Evolutionary conservation across 805 yeast genomes (phyloP).

Genomic region (Yarrowia sp.): DNA sequence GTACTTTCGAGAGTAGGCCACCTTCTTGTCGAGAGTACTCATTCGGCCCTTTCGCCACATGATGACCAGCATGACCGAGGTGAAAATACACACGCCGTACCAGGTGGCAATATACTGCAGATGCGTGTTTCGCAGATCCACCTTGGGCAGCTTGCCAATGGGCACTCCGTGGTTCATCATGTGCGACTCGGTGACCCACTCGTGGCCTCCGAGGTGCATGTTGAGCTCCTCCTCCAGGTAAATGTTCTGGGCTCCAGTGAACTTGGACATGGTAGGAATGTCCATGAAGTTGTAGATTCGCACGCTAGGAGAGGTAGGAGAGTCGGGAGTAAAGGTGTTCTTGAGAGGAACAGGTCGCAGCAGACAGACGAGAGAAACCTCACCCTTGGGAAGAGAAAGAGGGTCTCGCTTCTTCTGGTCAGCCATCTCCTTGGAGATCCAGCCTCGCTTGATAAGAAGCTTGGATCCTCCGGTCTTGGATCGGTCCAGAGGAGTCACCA

Average conservation of each 20-base stretch:
- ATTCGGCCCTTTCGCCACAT: slow-evolving; percentile 47
- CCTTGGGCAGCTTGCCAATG: slow-evolving; percentile 74
- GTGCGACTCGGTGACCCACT: slow-evolving; percentile 46
- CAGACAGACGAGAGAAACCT: slow-evolving; percentile 68
- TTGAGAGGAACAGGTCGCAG: slow-evolving; percentile 66
- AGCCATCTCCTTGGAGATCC: slow-evolving; percentile 66
- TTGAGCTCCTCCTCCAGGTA: slow-evolving; percentile 53
- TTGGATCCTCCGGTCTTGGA: slow-evolving; percentile 56
- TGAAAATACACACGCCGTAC: slow-evolving; percentile 81
- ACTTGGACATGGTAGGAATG: slow-evolving; percentile 72
- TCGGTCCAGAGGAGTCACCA: slow-evolving; percentile 79
- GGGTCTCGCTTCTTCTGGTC: slow-evolving; percentile 58
- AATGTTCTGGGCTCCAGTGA: slow-evolving; percentile 65
- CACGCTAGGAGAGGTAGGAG: slow-evolving; percentile 61
- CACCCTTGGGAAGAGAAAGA: slow-evolving; percentile 68
- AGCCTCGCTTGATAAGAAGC: slow-evolving; percentile 83
- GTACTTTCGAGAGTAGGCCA: slow-evolving; percentile 24
- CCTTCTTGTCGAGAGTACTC: slow-evolving; percentile 21
- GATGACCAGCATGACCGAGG: slow-evolving; percentile 61
- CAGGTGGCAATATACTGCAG: slow-evolving; percentile 90
- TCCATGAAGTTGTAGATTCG: slow-evolving; percentile 69
- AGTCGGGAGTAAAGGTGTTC: slow-evolving; percentile 67
- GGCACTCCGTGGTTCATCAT: slow-evolving; percentile 85
- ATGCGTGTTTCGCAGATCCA: slow-evolving; percentile 84
- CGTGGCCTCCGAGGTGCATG: slow-evolving; percentile 39